A percentile compares a stretch with the other conserved stretches of the same genome.
Evolutionary conservation across 2,329 filamentous ascomycete genomes (phyloP).

Genomic region (Macroventuria anomochaeta): DNA sequence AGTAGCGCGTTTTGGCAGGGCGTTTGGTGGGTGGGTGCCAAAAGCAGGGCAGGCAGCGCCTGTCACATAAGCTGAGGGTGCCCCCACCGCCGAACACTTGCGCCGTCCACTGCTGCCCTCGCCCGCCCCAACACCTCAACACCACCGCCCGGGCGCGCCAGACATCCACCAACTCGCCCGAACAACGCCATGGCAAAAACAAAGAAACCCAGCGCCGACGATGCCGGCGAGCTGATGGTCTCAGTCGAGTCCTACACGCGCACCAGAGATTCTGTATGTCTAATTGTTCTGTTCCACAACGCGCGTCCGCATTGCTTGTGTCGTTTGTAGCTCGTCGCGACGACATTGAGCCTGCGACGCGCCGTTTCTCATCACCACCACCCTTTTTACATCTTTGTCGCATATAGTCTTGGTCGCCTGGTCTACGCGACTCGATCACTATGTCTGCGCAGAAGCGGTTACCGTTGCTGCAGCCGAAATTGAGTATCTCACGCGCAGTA

Average conservation of each 20-base stretch:
- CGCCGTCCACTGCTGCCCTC: constrained; percentile 7
- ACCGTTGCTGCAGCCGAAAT: constrained; percentile 13
- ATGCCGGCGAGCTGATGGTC: constrained; percentile 51
- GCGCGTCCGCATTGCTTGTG: constrained; percentile 6
- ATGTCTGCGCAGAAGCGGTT: constrained; percentile 7
- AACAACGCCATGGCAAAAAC: constrained; percentile 34
- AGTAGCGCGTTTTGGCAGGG: constrained; percentile 6
- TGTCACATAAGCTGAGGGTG: constrained; percentile 17
- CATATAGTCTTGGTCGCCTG: constrained; percentile 27
- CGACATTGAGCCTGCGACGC: constrained; percentile 7
- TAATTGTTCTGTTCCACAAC: constrained; percentile 14
- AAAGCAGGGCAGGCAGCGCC: constrained; percentile 7
- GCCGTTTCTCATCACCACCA: constrained; percentile 5
- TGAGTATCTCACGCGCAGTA: neutral
- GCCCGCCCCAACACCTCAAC: constrained; percentile 13
- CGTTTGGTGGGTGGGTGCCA: constrained; percentile 1
- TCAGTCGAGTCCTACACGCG: constrained; percentile 79
- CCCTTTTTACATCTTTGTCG: constrained; percentile 1
- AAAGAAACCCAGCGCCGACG: constrained; percentile 43
- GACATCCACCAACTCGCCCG: constrained; percentile 1
- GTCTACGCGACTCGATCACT: constrained; percentile 32
- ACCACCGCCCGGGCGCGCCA: constrained; percentile 16
- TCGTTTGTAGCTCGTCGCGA: constrained; percentile 2
- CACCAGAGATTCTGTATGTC: constrained; percentile 81
- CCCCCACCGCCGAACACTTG: constrained; percentile 6